Conservation (phyloP, 345 rosid genomes). For the Brassica incana region DNA sequence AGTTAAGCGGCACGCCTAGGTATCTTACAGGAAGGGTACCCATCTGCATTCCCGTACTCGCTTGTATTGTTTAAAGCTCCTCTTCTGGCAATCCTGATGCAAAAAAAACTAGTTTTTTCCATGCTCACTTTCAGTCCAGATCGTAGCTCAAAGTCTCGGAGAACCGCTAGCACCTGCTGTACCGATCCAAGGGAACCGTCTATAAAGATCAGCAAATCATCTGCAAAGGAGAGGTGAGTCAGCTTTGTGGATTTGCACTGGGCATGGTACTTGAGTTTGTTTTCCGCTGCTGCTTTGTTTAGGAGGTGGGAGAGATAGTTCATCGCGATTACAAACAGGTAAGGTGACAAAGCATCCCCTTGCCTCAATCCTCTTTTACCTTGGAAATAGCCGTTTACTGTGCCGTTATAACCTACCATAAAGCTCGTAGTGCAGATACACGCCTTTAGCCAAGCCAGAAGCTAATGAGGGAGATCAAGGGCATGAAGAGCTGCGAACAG, state of each 20-base stretch:
- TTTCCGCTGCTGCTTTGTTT: background rate
- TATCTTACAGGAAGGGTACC: too few relatives aligned
- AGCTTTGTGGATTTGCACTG: background rate
- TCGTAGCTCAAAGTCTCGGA: too few relatives aligned
- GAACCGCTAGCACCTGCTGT: background rate
- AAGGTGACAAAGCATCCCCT: background rate
- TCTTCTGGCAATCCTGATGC: too few relatives aligned
- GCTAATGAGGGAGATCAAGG: background rate
- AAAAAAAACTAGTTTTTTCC: too few relatives aligned
- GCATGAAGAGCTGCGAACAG: background rate
- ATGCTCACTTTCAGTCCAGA: too few relatives aligned
- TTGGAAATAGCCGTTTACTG: background rate
- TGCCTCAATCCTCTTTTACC: background rate
- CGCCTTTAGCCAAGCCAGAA: background rate
- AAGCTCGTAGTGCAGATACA: background rate
- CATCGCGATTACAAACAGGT: background rate
- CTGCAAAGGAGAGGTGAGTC: background rate
- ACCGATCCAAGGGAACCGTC: background rate
- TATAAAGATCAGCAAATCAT: background rate
- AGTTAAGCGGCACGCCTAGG: too few relatives aligned
- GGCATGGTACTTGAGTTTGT: too few relatives aligned
- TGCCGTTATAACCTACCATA: background rate
- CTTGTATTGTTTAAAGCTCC: too few relatives aligned
- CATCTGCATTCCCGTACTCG: too few relatives aligned
- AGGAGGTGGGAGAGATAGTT: background rate